Evolutionary conservation across 2,329 filamentous ascomycete species (phyloP), one percentile per base, ranked within the genome.

Genomic region (Fusarium udum): DNA sequence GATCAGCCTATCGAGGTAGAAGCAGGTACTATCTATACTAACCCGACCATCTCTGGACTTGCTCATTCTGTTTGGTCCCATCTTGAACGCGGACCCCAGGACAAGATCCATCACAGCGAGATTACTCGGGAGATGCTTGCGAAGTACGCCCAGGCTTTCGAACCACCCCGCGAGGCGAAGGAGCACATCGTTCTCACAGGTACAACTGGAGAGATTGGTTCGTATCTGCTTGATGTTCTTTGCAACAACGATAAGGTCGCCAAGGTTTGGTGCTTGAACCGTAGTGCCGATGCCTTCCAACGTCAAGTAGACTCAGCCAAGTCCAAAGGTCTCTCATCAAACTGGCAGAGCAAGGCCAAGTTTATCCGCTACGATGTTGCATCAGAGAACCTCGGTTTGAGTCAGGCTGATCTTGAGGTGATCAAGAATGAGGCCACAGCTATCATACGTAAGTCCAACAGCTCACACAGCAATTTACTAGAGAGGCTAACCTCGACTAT

Each of bases 251-350:
- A 43, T 22, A 56, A 43, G 37, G 37, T 56, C 7, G 37, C 12
- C 52, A 56, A 42, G 20, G 22, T 56, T 18, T 56, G 52, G 52
- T 56, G 52, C 15, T 43, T 56, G 37, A 56, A 56, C 52, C 52
- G 52, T 3, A 43, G 52, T 4, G 22, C 16, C 36, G 26, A 56
- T 12, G 37, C 36, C 26, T 56, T 56, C 22, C 52, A 56, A 13
- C 52, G 52, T 3, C 52, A 56, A 15, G 22, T 15, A 18, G 52
- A 56, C 26, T 56, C 37, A 6, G 22, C 22, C 12, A 56, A 56
- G 26, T 31, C 20, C 9, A 56, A 56, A 12, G 52, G 37, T 7
- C 52, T 56, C 10, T 24, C 36, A 16, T 32, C 26, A 20, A 43
- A 24, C 11, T 42, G 52, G 52, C 52, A 56, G 13, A 11, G 26